phyloP scores from a whole-genome alignment of 495 filamentous ascomycete genomes.

The Lentithecium fluviatile region DNA sequence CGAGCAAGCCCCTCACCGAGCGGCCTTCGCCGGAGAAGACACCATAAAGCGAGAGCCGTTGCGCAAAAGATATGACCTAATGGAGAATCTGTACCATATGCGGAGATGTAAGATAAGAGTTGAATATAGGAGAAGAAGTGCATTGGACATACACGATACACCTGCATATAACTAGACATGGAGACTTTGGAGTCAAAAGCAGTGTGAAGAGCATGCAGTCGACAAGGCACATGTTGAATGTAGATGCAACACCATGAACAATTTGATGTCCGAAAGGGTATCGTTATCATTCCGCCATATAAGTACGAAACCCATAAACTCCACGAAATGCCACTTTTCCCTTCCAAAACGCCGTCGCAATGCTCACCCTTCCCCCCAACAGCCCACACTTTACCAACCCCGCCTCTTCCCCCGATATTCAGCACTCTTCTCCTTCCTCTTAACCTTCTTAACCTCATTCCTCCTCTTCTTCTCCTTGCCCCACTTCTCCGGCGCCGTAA shows the following conservation, averaged over 20 bases:
- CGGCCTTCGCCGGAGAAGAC: constrained; percentile 3
- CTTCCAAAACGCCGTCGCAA: neutral
- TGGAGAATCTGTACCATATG: too few relatives aligned
- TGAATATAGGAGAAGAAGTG: too few relatives aligned
- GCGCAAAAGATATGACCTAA: too few relatives aligned
- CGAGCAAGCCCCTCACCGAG: constrained; percentile 9
- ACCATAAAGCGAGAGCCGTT: neutral
- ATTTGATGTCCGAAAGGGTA: too few relatives aligned
- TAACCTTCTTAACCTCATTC: constrained; percentile 79
- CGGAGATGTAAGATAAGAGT: too few relatives aligned
- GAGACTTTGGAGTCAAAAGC: too few relatives aligned
- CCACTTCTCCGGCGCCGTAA: constrained; percentile 74
- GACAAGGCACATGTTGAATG: too few relatives aligned
- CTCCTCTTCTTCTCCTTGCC: constrained; percentile 79
- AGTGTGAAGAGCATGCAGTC: too few relatives aligned
- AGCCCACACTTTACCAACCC: constrained; percentile 52
- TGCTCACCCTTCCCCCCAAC: neutral
- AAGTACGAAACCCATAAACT: neutral
- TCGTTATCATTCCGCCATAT: neutral
- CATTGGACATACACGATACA: too few relatives aligned
- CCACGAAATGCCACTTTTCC: neutral
- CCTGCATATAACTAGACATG: too few relatives aligned
- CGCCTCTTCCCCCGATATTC: constrained; percentile 69
- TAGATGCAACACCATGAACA: too few relatives aligned
- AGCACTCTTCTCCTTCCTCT: constrained; percentile 70